Evolutionary conservation across 2,329 filamentous ascomycete species (phyloP).

Genomic region (Hypoxylon sp.): DNA sequence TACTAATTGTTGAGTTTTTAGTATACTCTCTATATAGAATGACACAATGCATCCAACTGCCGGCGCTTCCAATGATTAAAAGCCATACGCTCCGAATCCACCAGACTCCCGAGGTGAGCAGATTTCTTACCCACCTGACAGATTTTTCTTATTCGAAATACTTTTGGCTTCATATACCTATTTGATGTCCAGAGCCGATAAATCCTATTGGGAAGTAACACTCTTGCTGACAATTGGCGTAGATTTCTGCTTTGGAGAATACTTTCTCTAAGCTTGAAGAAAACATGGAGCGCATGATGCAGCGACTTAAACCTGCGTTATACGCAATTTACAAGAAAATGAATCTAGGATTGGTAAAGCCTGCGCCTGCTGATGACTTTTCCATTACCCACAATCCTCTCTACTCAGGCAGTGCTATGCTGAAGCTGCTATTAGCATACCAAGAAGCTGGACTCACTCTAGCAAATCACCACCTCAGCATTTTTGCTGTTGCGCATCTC

Average conservation of each 20-base stretch:
- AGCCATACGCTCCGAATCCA: neutral
- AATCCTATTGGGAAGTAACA: neutral
- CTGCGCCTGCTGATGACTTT: neutral
- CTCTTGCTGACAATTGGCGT: neutral
- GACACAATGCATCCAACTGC: neutral
- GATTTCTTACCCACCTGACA: neutral
- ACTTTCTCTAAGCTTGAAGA: neutral
- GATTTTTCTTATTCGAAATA: neutral
- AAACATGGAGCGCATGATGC: neutral
- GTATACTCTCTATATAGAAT: neutral
- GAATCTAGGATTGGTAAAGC: neutral
- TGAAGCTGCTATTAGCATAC: neutral
- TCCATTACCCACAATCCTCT: neutral
- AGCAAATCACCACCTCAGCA: neutral
- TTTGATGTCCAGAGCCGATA: neutral
- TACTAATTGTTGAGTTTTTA: neutral
- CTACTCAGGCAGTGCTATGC: neutral
- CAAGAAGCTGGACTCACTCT: slow-evolving; percentile 4
- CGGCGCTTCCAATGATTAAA: neutral
- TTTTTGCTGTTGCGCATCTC: slow-evolving; percentile 8
- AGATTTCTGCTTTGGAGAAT: neutral
- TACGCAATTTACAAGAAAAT: neutral
- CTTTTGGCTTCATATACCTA: neutral
- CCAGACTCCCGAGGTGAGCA: neutral
- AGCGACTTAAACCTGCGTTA: neutral